Base-by-base conservation (phyloP, 805 yeast genomes). In the Torulaspora microellipsoides region DNA sequence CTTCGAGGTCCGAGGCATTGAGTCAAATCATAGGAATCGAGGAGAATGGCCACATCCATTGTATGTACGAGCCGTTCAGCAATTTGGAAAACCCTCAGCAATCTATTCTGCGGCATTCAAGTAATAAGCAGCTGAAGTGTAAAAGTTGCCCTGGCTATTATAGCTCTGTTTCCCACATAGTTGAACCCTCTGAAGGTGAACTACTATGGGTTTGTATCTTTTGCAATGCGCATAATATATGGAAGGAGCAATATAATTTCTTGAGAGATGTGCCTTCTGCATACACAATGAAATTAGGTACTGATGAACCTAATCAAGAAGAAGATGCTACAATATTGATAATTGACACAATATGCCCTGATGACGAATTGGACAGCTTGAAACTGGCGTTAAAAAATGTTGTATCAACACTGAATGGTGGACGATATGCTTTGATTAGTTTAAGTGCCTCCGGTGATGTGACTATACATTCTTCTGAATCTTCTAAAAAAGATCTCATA, bases 1-100 rank as follows among this genome's bases (percentile, higher is more conserved):
- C 53, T 11, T 45, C 55, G 10, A 38, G 55, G 30, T 36, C 47
- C 4, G 55, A 52, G 28, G 48, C 52, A 15, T 42, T 47, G 36
- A 28, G 34, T 3, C 42, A 42, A 20, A 11, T 49, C 23, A 39
- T 44, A 3, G 41, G 46, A 15, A 29, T 44, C 10, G 44, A 36
- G 4, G 51, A 38, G 27, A 42, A 46, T 12, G 51, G 53, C 7
- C 53, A 49, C 29, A 29, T 49, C 13, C 45, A 42, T 27, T 43
- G 45, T 30, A 31, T 49, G 3, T 49, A 47, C 29, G 42, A 49
- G 29, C 45, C 47, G 5, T 40, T 37, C 27, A 36, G 33, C 4
- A 37, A 31, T 11, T 20, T 20, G 25, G 8, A 20, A 7, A 34
- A 29, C 6, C 38, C 38, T 13, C 27, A 43, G 23, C 31, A 29